Evolutionary conservation across 2,329 filamentous ascomycete species (phyloP).

Genomic region (Fusarium mundagurra): DNA sequence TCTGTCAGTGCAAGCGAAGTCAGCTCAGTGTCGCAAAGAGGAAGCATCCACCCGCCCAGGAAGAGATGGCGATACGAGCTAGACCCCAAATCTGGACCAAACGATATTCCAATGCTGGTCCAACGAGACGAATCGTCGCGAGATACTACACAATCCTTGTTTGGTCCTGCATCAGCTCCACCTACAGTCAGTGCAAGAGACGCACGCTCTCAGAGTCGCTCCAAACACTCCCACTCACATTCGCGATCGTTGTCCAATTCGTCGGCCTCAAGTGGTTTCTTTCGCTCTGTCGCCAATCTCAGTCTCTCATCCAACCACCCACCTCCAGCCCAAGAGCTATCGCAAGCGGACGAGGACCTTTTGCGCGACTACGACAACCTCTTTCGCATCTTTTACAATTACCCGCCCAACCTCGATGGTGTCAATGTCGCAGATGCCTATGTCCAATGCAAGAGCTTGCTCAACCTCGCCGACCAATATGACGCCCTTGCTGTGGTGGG

Average conservation of each 20-base stretch:
- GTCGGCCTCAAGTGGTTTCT: conserved; percentile 65
- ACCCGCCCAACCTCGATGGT: conserved; percentile 81
- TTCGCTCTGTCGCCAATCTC: conserved; percentile 88
- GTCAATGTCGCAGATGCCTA: conserved; percentile 94
- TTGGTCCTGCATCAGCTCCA: conserved; percentile 42
- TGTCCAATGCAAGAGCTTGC: conserved; percentile 89
- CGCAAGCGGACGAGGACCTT: conserved; percentile 75
- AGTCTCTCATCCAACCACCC: conserved; percentile 57
- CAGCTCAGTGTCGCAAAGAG: conserved; percentile 27
- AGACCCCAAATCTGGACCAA: conserved; percentile 75
- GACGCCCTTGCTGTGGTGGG: conserved; percentile 89
- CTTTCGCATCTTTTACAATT: conserved; percentile 96
- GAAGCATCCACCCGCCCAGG: conserved; percentile 35
- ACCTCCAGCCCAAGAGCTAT: conserved; percentile 58
- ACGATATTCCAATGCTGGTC: conserved; percentile 87
- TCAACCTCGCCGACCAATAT: conserved; percentile 92
- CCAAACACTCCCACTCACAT: conserved; percentile 41
- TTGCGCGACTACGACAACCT: conserved; percentile 95
- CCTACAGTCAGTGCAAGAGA: conserved; percentile 55
- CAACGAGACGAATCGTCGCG: conserved; percentile 69
- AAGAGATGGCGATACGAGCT: conserved; percentile 88
- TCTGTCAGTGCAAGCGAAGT: conserved; percentile 36
- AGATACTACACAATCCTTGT: conserved; percentile 45
- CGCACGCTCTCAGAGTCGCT: conserved; percentile 47
- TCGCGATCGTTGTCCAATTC: conserved; percentile 64